These are phyloP conservation scores for Pseudozyma sp. DNA, from an alignment of 1,284 basidiomycete species.

Conservation along the genomic window DNA sequence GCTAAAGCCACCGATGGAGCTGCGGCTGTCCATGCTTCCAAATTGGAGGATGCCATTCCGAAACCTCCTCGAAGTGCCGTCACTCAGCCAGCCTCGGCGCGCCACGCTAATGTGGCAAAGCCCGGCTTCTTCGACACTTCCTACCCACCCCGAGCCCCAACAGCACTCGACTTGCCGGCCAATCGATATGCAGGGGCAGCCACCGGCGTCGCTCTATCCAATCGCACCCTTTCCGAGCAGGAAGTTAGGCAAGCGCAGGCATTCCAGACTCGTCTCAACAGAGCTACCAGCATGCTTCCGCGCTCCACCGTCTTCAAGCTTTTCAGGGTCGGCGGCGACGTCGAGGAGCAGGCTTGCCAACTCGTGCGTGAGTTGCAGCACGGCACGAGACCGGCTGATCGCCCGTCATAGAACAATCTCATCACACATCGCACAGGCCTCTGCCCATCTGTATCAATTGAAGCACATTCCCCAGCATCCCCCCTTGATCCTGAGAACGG, in stretches of 20 bases:
- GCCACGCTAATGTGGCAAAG: slow-evolving; percentile 8
- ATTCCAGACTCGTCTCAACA: slow-evolving; percentile 40
- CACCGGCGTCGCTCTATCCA: slow-evolving; percentile 2
- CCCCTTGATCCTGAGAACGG: too few species aligned
- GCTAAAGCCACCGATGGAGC: not conserved
- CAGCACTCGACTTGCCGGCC: slow-evolving; percentile 24
- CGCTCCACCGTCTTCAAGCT: slow-evolving; percentile 48
- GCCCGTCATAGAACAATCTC: slow-evolving; percentile 3
- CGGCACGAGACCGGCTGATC: slow-evolving; percentile 48
- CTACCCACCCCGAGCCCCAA: slow-evolving; percentile 27
- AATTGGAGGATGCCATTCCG: slow-evolving; percentile 9
- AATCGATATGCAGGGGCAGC: slow-evolving; percentile 15
- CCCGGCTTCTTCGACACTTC: slow-evolving; percentile 37
- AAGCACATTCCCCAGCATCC: too few species aligned
- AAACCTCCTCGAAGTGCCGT: slow-evolving; percentile 24
- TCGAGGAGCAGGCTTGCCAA: slow-evolving; percentile 35
- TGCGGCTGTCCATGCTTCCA: not conserved
- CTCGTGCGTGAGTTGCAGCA: slow-evolving; percentile 44
- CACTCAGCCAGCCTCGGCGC: slow-evolving; percentile 21
- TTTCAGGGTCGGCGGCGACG: slow-evolving; percentile 43
- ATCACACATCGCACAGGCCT: too few species aligned
- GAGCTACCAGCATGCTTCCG: slow-evolving; percentile 45
- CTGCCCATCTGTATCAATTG: too few species aligned
- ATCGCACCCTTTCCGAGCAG: slow-evolving; percentile 28
- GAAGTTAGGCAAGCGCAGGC: slow-evolving; percentile 38